Base-by-base conservation (phyloP, 345 rosid species). In the Gossypium sturtianum region DNA sequence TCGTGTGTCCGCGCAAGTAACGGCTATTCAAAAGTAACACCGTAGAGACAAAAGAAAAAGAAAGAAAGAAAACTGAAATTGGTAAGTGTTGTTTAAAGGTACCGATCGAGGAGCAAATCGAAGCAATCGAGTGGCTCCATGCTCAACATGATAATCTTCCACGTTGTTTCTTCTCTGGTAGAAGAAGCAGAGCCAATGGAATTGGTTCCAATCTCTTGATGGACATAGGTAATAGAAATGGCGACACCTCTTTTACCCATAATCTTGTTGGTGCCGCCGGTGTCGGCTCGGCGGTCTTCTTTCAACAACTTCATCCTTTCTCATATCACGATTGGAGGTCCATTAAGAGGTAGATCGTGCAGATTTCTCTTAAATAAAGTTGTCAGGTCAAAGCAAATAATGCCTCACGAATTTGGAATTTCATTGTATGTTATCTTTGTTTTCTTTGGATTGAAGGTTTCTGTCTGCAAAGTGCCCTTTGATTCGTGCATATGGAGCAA, bases 401-500 rank as follows among this genome's bases (percentile, higher is more conserved):
- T 11, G 12, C 51, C 12, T 47, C 51, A 2, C 51, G 13, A n/a
- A n/a, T 56, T 56, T 56, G 43, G 20, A 11, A 29, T 61, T 61
- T 61, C 5, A 3, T 61, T 29, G 19, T 7, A 27, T 29, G 9
- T 29, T 15, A 2, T 73, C 27, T 16, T 67, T 61, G 9, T 16
- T 20, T 72, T 15, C 19, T 16, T 12, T 43, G 51, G 72, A 64
- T 75, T 77, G 62, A 67, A 93, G 97, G 85, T 93, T 91, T 78
- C 79, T 93, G 38, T 89, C 92, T 11, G 74, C 82, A 1, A 80
- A 83, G 61, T 90, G 87, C 76, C 95, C 93, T 43, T 75, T 93
- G 72, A 89, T 93, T 74, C 97, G 97, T 69, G 97, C 97, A 7
- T 93, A 93, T 43, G 98, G 98, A 22, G 97, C 92, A 2, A 89